phyloP scores from a whole-genome alignment of 768 basidiomycete genomes.

The Termitomyces sp. region DNA sequence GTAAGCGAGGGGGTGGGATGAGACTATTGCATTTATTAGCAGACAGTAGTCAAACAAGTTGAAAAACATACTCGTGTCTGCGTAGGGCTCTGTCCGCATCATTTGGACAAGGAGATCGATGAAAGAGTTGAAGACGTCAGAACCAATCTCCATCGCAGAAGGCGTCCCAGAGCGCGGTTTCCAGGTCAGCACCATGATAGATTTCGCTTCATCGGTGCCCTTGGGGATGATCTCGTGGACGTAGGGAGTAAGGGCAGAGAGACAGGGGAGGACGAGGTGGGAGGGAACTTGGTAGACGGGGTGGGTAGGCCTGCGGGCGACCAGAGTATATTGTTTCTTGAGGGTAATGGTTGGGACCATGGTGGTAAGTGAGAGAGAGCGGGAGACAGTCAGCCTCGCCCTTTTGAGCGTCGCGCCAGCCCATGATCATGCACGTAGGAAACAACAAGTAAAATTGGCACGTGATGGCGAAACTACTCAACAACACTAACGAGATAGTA shows the following conservation, averaged over 20 bases:
- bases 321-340: background rate
- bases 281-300: background rate
- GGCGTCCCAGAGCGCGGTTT: background rate
- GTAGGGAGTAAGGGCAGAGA: background rate
- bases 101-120: background rate
- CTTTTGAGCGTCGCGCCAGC: no score
- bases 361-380: background rate
- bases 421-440: no score
- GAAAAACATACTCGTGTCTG: background rate
- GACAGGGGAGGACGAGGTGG: background rate
- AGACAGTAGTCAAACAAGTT: no score
- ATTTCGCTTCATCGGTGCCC: background rate
- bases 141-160: background rate
- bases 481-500: no score
- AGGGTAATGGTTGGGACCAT: background rate
- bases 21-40: background rate
- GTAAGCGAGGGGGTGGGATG: background rate
- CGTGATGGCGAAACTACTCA: no score
- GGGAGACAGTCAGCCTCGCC: background rate
- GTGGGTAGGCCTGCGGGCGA: background rate
- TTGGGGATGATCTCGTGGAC: background rate
- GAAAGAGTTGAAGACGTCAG: background rate
- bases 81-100: background rate
- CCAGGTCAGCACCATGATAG: background rate
- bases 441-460: no score